Conservation (phyloP, 2,329 filamentous ascomycete genomes). For the Paecilomyces formosus region DNA sequence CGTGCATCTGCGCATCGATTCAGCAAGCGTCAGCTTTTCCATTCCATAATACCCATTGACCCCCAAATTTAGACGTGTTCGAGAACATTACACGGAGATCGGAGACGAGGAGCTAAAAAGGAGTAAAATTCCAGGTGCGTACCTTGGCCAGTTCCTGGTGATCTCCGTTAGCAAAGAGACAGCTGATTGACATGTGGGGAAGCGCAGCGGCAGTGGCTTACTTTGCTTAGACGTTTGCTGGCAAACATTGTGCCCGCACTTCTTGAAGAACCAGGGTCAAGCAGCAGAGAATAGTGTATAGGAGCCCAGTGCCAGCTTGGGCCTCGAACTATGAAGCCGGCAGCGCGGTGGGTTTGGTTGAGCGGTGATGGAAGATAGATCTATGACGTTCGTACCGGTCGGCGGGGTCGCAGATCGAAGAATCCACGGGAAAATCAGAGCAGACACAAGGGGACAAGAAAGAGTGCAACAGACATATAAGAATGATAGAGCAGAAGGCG, state of each 20-base stretch:
- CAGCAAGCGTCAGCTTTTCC: background rate
- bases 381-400: background rate
- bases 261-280: background rate
- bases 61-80: background rate
- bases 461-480: background rate
- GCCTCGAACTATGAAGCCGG: background rate
- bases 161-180: conserved; percentile 14
- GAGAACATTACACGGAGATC: background rate
- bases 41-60: background rate
- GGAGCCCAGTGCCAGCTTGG: background rate
- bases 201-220: conserved; percentile 16
- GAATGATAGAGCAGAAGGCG: background rate
- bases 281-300: background rate
- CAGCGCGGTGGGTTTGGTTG: background rate
- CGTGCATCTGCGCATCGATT: conserved; percentile 43
- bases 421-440: background rate
- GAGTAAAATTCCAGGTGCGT: conserved; percentile 9
- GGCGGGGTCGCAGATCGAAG: background rate
- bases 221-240: conserved; percentile 40
- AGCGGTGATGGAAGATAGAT: background rate
- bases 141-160: conserved; percentile 50
- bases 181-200: background rate
- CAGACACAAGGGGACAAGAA: background rate
- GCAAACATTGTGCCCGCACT: conserved; percentile 39
- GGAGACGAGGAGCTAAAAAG: background rate